Evolutionary conservation across 768 basidiomycete genomes (phyloP).

Genomic region (Dendrothele bispora): DNA sequence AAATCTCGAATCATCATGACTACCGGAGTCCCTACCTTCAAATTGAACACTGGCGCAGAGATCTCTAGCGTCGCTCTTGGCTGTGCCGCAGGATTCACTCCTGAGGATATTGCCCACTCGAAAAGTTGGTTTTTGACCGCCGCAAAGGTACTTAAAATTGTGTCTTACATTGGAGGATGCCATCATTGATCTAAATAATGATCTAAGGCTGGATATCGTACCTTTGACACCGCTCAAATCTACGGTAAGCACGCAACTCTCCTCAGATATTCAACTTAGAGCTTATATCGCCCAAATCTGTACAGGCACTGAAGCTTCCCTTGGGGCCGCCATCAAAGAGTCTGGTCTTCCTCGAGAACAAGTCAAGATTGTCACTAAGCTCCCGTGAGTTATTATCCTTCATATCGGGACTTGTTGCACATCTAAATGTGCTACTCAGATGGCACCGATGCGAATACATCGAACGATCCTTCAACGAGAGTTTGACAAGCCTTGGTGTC

Average conservation of each 20-base stretch:
- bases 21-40: no score
- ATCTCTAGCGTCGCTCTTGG: no score
- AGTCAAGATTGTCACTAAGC: conserved; percentile 49
- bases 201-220: conserved; percentile 34
- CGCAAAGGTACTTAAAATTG: conserved; percentile 9
- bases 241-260: conserved; percentile 18
- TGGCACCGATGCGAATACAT: conserved; percentile 39
- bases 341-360: conserved; percentile 49
- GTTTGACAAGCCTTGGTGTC: conserved; percentile 35
- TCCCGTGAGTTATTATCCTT: conserved; percentile 30
- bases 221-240: conserved; percentile 28
- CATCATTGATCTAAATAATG: not conserved
- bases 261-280: not conserved
- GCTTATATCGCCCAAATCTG: no score
- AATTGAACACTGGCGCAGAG: no score
- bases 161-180: not conserved
- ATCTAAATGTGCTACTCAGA: no score
- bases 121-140: conserved; percentile 4
- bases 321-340: conserved; percentile 42
- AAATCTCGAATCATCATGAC: no score
- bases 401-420: not conserved
- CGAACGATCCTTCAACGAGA: conserved; percentile 38
- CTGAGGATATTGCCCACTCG: conserved; percentile 4
- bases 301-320: conserved; percentile 37
- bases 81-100: conserved; percentile 4